phyloP scores from a whole-genome alignment of 345 rosid species.

The thale cress (Arabidopsis thaliana) region TAIR10.1 NC_003076.8:14437001-14437500 shows the following conservation, averaged over 20 bases:
- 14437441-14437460: slow-evolving; percentile 7
- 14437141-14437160: neutral
- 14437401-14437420: neutral
- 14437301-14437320: neutral
- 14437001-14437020: neutral
- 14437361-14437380: slow-evolving; percentile 21
- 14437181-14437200: neutral
- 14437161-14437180: neutral
- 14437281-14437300: slow-evolving; percentile 2
- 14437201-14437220: slow-evolving; percentile 3
- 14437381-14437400: neutral
- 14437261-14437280: neutral
- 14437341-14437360: neutral
- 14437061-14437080: neutral
- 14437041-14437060: slow-evolving; percentile 12
- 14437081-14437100: neutral
- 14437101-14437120: slow-evolving; percentile 3
- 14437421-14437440: neutral
- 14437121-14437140: neutral
- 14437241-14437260: neutral
- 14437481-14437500: neutral
- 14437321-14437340: neutral
- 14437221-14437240: neutral
- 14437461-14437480: neutral
- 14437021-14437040: slow-evolving; percentile 14